Percentiles rank a stretch among this genome's conserved stretches.
These are phyloP conservation scores for Pyrenula massariospora DNA, from an alignment of 495 filamentous ascomycete genomes.

Conservation along the genomic window DNA sequence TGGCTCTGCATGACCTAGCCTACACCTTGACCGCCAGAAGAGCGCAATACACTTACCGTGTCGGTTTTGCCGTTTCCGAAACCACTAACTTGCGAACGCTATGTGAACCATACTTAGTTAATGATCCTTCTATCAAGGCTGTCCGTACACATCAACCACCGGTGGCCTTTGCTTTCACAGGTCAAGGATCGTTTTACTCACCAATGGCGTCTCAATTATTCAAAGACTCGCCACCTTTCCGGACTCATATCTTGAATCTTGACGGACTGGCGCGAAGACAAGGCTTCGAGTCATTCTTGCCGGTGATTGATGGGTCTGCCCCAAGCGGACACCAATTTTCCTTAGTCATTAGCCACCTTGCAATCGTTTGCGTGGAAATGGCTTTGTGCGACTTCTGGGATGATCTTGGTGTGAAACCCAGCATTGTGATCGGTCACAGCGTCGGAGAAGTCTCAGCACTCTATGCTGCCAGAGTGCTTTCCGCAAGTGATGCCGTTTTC, in stretches of 20 bases:
- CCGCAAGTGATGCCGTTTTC: constrained; percentile 13
- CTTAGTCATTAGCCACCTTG: constrained; percentile 11
- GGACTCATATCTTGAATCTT: constrained; percentile 12
- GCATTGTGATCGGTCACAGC: constrained; percentile 20
- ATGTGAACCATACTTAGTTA: constrained; percentile 2
- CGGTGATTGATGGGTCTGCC: constrained; percentile 9
- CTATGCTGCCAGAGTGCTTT: constrained; percentile 13
- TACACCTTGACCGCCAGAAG: constrained; percentile 29
- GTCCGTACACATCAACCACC: constrained; percentile 4
- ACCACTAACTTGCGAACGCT: constrained; percentile 6
- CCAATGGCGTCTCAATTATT: constrained; percentile 17
- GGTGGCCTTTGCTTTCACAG: constrained; percentile 56
- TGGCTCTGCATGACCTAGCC: constrained; percentile 18
- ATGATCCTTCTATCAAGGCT: constrained; percentile 5
- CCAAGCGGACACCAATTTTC: constrained; percentile 6
- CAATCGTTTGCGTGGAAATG: constrained; percentile 10
- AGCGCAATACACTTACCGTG: constrained; percentile 28
- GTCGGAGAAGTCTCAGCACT: constrained; percentile 29
- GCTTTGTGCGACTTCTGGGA: constrained; percentile 11
- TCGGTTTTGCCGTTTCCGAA: constrained; percentile 13
- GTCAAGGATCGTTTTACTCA: constrained; percentile 51
- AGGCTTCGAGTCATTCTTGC: constrained; percentile 22
- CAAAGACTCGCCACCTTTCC: constrained; percentile 14
- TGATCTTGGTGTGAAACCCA: constrained; percentile 8
- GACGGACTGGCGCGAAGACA: constrained; percentile 16